Conservation (phyloP, 2,329 filamentous ascomycete genomes). For the Diaporthe citri region DNA sequence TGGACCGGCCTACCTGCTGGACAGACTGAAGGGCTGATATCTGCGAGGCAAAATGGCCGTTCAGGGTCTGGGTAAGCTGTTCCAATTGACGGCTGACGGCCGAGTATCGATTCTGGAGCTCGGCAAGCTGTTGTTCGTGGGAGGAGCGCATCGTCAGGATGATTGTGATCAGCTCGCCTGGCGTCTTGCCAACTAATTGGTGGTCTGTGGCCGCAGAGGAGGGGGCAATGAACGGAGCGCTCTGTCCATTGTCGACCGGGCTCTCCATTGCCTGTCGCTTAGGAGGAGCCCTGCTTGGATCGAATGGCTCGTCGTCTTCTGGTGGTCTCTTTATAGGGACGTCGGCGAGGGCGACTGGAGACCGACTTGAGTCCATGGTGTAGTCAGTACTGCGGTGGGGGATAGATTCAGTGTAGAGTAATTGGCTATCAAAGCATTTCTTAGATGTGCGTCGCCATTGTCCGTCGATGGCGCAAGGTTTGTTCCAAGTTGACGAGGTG, state of each 20-base stretch:
- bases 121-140: conserved; percentile 50
- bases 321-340: conserved; percentile 40
- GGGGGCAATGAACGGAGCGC: neutral
- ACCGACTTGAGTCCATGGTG: neutral
- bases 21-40: conserved; percentile 49
- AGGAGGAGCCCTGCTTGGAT: conserved; percentile 1
- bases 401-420: no score
- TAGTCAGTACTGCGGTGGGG: neutral
- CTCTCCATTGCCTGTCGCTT: conserved; percentile 15
- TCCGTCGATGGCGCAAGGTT: neutral
- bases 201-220: conserved; percentile 32
- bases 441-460: neutral
- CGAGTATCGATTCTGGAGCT: conserved; percentile 51
- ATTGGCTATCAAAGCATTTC: neutral
- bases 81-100: conserved; percentile 50
- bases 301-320: conserved; percentile 35
- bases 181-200: conserved; percentile 48
- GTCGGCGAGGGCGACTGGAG: conserved; percentile 9
- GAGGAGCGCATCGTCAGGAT: conserved; percentile 52
- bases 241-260: neutral
- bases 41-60: conserved; percentile 43
- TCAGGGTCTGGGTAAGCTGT: conserved; percentile 50
- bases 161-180: conserved; percentile 52
- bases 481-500: conserved; percentile 20
- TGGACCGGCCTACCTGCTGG: conserved; percentile 46